Conservation (phyloP, 805 yeast genomes). For the Saccharomycopsis synnaedendra region DNA sequence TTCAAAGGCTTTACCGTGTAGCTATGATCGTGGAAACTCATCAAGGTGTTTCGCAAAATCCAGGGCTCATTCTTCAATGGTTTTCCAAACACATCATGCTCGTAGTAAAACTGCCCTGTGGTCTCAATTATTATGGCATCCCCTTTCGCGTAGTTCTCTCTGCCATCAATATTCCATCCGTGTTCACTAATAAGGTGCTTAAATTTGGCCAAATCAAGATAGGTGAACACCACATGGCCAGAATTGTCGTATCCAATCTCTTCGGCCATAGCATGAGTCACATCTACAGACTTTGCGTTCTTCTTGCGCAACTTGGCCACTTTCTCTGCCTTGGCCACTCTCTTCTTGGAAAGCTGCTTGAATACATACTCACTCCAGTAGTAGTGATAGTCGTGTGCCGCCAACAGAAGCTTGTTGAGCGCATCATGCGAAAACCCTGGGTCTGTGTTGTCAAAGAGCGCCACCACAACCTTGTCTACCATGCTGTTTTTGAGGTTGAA, state of each 20-base stretch:
- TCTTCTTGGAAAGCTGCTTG: conserved; percentile 18
- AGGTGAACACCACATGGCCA: conserved; percentile 33
- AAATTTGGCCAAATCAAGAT: conserved; percentile 36
- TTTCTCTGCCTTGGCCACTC: conserved; percentile 30
- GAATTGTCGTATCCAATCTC: conserved; percentile 36
- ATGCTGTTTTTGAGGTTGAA: conserved; percentile 20
- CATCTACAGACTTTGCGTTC: conserved; percentile 30
- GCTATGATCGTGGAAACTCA: conserved; percentile 24
- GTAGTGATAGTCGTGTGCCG: conserved; percentile 38
- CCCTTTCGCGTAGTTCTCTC: conserved; percentile 33
- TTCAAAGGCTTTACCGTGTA: conserved; percentile 16
- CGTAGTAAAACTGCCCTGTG: conserved; percentile 26
- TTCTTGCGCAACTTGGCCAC: conserved; percentile 34
- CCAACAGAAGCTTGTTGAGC: conserved; percentile 26
- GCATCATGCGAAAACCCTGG: conserved; percentile 20
- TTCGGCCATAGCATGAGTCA: conserved; percentile 36
- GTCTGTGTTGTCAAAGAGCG: conserved; percentile 31
- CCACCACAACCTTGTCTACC: conserved; percentile 36
- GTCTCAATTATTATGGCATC: conserved; percentile 44
- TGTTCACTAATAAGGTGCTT: conserved; percentile 18
- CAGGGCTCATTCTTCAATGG: conserved; percentile 24
- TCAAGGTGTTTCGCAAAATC: conserved; percentile 27
- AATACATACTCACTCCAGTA: conserved; percentile 28
- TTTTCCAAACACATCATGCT: conserved; percentile 26
- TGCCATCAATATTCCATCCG: conserved; percentile 25